Conservation (phyloP, 306 rosid species). For the Acacia crassicarpa region DNA sequence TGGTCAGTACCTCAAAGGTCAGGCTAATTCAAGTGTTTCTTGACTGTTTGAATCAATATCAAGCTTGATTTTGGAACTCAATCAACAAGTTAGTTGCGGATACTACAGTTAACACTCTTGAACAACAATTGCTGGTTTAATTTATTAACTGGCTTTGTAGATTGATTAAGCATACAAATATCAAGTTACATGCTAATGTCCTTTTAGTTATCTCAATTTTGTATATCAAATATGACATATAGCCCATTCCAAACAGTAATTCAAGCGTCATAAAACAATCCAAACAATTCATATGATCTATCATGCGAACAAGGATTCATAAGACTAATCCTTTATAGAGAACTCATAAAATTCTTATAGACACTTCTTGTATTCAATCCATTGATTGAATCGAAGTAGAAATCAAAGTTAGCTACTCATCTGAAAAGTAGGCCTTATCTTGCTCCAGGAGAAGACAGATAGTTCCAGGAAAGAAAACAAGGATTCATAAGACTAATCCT, state of each 20-base stretch:
- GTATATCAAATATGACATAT: not conserved
- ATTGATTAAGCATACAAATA: not conserved
- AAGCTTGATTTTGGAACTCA: not conserved
- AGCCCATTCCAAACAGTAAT: not conserved
- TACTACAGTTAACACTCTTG: too few species aligned
- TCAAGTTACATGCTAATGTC: not conserved
- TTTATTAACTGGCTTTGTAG: not conserved
- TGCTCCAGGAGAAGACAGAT: too few species aligned
- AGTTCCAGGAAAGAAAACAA: too few species aligned
- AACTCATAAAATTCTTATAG: not conserved
- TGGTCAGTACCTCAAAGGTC: too few species aligned
- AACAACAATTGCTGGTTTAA: not conserved
- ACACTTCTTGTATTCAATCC: not conserved
- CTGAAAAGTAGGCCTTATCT: too few species aligned
- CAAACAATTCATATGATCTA: not conserved
- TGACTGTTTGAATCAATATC: not conserved
- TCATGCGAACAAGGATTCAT: not conserved
- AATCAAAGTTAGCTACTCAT: not conserved
- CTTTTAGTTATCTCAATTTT: not conserved
- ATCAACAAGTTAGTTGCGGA: not conserved
- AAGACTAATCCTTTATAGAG: not conserved
- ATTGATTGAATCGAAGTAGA: not conserved
- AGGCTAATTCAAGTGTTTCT: not conserved
- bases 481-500: not conserved
- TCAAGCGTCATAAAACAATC: not conserved